These are phyloP conservation scores for Actinomucor elegans DNA, from an alignment of 371 early-diverging fungal genomes.

Conservation along the genomic window DNA sequence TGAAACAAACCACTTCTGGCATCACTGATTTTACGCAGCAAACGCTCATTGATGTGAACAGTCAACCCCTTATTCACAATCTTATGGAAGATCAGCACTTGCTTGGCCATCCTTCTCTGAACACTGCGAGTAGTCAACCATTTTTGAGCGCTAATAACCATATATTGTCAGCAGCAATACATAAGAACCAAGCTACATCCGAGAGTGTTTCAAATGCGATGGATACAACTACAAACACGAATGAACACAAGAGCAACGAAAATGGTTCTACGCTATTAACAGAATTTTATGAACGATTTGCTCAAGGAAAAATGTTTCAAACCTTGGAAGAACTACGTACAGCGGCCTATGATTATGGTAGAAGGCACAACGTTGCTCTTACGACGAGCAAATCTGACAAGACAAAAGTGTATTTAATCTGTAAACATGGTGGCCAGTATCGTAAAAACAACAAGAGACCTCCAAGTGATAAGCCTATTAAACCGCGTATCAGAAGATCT, in stretches of 20 bases:
- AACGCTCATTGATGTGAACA: slow-evolving; percentile 18
- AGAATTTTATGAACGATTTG: slow-evolving; percentile 18
- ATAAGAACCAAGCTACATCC: not conserved
- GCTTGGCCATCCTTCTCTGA: not conserved
- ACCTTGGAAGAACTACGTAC: slow-evolving; percentile 14
- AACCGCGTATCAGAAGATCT: slow-evolving; percentile 10
- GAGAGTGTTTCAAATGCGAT: not conserved
- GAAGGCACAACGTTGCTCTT: slow-evolving; percentile 20
- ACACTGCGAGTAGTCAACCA: not conserved
- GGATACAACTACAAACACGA: not conserved
- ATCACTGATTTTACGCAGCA: slow-evolving; percentile 9
- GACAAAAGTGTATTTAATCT: slow-evolving; percentile 22
- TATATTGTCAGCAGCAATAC: too few species aligned
- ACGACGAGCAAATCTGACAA: slow-evolving; percentile 25
- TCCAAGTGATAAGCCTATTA: not conserved
- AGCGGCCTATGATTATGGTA: slow-evolving; percentile 16
- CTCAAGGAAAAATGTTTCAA: slow-evolving; percentile 5
- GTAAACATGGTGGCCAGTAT: slow-evolving; percentile 27
- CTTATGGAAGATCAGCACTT: not conserved
- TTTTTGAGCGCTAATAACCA: not conserved
- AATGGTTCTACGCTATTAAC: not conserved
- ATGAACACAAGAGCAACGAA: not conserved
- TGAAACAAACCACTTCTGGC: not conserved
- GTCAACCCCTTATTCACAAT: slow-evolving; percentile 12
- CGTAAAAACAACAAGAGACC: slow-evolving; percentile 11